These are phyloP conservation scores for Saccharomycopsis hybrid DNA, from an alignment of 1,139 yeast genomes.

Conservation along the genomic window DNA sequence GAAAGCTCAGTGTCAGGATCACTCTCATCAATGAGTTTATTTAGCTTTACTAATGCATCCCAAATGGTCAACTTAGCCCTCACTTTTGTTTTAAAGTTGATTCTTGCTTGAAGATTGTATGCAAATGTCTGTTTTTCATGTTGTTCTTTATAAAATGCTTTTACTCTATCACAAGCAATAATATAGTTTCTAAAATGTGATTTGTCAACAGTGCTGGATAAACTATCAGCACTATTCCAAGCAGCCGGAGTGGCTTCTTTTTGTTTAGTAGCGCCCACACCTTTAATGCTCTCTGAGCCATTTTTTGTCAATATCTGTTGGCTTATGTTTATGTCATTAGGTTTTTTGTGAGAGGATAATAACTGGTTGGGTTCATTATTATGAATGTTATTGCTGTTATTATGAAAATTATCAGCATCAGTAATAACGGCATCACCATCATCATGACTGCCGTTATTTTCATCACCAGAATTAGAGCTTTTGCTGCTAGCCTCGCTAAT, in stretches of 20 bases:
- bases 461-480: background rate
- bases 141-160: conserved; percentile 60
- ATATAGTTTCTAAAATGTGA: conserved; percentile 58
- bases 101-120: conserved; percentile 63
- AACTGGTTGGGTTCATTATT: background rate
- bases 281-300: background rate
- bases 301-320: background rate
- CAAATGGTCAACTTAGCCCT: conserved; percentile 65
- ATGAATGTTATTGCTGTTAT: too few relatives aligned
- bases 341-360: background rate
- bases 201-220: conserved; percentile 25
- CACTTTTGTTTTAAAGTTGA: conserved; percentile 58
- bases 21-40: conserved; percentile 59
- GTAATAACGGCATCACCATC: background rate
- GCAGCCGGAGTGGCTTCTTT: conserved; percentile 15
- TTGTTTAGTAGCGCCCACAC: background rate
- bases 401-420: too few relatives aligned
- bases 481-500: background rate
- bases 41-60: conserved; percentile 62
- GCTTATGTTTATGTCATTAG: background rate
- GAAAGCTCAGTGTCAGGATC: conserved; percentile 74
- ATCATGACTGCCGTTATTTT: background rate
- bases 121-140: conserved; percentile 69
- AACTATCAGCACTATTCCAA: conserved; percentile 26
- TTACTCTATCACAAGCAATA: conserved; percentile 63